These are phyloP conservation scores for Trichoderma erinaceum DNA, from an alignment of 495 filamentous ascomycete genomes.

Conservation along the genomic window DNA sequence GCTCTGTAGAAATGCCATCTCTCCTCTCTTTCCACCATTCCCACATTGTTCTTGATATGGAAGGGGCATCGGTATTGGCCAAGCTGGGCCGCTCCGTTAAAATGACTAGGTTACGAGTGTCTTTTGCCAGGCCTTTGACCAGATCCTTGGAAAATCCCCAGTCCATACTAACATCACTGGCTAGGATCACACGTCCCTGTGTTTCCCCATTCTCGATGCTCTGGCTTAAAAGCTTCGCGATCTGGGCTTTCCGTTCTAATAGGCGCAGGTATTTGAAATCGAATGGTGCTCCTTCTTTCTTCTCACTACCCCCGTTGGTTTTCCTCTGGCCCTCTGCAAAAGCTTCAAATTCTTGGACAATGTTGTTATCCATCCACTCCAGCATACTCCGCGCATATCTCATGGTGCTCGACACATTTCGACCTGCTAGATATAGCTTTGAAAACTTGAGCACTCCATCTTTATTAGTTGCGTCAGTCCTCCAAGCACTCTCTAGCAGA, in stretches of 20 bases:
- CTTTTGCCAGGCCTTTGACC: constrained; percentile 63
- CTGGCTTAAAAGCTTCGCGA: constrained; percentile 54
- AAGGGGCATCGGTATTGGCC: constrained; percentile 29
- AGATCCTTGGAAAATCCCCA: constrained; percentile 95
- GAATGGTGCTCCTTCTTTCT: constrained; percentile 64
- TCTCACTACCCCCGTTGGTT: constrained; percentile 37
- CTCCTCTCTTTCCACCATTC: constrained; percentile 64
- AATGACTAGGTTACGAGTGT: constrained; percentile 73
- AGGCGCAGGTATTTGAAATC: constrained; percentile 81
- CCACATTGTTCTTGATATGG: constrained; percentile 58
- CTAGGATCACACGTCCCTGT: constrained; percentile 71
- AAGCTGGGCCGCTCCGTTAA: constrained; percentile 63
- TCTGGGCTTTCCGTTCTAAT: constrained; percentile 67
- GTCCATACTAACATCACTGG: constrained; percentile 80
- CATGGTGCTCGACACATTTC: constrained; percentile 75
- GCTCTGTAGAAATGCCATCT: constrained; percentile 57
- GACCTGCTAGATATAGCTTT: constrained; percentile 75
- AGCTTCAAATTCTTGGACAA: constrained; percentile 85
- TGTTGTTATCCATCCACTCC: constrained; percentile 97
- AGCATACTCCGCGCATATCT: constrained; percentile 87
- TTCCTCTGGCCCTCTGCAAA: constrained; percentile 49
- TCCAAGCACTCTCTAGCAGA: constrained; percentile 86
- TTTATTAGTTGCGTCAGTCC: constrained; percentile 49
- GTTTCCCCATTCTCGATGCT: constrained; percentile 33
- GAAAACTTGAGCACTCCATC: constrained; percentile 61